A percentile compares a stretch with the other conserved stretches of the same genome.
phyloP scores from a whole-genome alignment of 805 yeast species.

The Candida sanyiensis region DNA sequence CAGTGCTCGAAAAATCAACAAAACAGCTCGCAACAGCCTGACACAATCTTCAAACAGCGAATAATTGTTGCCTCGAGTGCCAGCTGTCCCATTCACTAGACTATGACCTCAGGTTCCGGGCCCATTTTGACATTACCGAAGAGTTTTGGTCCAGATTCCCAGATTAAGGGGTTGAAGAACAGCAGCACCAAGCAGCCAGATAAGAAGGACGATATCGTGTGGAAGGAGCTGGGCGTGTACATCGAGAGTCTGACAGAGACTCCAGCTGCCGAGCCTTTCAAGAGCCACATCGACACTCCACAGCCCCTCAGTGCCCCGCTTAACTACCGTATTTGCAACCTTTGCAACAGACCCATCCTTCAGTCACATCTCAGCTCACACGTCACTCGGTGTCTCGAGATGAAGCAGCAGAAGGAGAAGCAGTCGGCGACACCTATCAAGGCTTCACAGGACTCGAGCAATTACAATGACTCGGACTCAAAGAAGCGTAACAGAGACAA shows the following conservation, averaged over 20 bases:
- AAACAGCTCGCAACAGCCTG: not conserved
- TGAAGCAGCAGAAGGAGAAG: slow-evolving; percentile 25
- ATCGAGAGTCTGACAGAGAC: slow-evolving; percentile 24
- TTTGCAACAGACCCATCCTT: slow-evolving; percentile 42
- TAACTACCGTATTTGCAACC: slow-evolving; percentile 42
- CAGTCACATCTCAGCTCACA: slow-evolving; percentile 34
- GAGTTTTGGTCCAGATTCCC: slow-evolving; percentile 24
- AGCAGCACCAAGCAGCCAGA: not conserved
- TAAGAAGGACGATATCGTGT: slow-evolving; percentile 17
- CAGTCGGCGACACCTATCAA: not conserved
- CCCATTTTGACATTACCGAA: slow-evolving; percentile 14
- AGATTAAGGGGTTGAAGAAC: slow-evolving; percentile 22
- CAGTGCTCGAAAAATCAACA: slow-evolving; percentile 1
- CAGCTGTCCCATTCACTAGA: not conserved
- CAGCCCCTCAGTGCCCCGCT: slow-evolving; percentile 36
- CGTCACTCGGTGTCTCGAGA: slow-evolving; percentile 33
- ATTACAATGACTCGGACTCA: not conserved
- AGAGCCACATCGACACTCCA: slow-evolving; percentile 18
- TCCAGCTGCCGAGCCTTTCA: slow-evolving; percentile 10
- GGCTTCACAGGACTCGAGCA: not conserved
- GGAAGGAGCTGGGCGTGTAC: slow-evolving; percentile 31
- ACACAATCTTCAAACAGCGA: not conserved
- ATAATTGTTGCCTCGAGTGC: not conserved
- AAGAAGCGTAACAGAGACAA: slow-evolving; percentile 21
- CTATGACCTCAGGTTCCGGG: slow-evolving; percentile 24